phyloP scores from a whole-genome alignment of 2,329 filamentous ascomycete genomes.

The Nemania sp. region DNA sequence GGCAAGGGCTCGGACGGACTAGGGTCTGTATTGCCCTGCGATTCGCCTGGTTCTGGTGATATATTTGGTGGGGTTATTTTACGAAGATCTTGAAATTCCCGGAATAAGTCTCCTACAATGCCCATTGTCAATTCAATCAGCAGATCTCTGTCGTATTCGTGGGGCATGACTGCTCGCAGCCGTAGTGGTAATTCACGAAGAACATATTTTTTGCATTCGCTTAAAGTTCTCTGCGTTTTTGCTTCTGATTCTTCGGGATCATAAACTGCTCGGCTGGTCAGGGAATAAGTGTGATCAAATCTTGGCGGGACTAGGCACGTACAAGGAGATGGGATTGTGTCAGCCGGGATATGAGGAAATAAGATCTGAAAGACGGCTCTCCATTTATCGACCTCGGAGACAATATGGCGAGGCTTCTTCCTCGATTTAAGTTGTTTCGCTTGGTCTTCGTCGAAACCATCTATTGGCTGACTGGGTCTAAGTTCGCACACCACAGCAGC shows the following conservation, averaged over 20 bases:
- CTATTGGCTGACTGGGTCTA: slow-evolving; percentile 5
- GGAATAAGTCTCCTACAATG: slow-evolving; percentile 8
- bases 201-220: slow-evolving; percentile 20
- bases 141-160: slow-evolving; percentile 8
- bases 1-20: slow-evolving; percentile 2
- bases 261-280: slow-evolving; percentile 16
- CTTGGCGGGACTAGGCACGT: background rate
- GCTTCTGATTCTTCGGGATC: slow-evolving; percentile 6
- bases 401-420: slow-evolving; percentile 11
- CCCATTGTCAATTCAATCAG: slow-evolving; percentile 3
- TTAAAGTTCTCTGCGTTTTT: slow-evolving; percentile 1
- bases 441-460: slow-evolving; percentile 19
- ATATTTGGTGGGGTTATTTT: background rate
- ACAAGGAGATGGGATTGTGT: slow-evolving; percentile 20
- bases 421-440: slow-evolving; percentile 18
- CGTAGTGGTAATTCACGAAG: slow-evolving; percentile 17
- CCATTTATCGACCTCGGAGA: slow-evolving; percentile 23
- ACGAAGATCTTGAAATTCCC: slow-evolving; percentile 10
- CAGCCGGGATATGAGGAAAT: slow-evolving; percentile 16
- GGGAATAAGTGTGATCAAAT: too few species aligned
- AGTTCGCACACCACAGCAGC: slow-evolving; percentile 7
- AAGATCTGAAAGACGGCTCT: slow-evolving; percentile 17
- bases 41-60: background rate
- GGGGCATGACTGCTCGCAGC: background rate
- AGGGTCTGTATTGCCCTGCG: background rate